Base-by-base conservation (phyloP, 257 asterid genomes). In the Primulina eburnea region DNA sequence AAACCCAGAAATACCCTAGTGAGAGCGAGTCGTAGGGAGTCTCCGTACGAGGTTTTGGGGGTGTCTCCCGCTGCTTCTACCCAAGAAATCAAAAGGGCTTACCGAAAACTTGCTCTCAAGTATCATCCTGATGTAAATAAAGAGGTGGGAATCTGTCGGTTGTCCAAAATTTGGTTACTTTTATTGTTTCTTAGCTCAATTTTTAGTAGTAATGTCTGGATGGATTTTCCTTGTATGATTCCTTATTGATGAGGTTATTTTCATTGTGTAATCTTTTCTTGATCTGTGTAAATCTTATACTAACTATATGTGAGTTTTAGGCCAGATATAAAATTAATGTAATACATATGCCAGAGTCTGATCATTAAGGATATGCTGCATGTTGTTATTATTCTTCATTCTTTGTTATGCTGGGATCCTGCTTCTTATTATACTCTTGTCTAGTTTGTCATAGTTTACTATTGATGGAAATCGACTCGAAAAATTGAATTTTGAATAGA, bases 61-160 rank as follows among this genome's bases (percentile, higher is more conserved):
- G 89, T 93, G 9, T 77, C 97, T 20, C 82, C 96, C 3, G 76
- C 92, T 28, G 92, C 96, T 32, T 78, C 99, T 12, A 76, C 87
- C 5, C 67, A 86, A 58, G 96, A 94, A 26, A 89, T 94, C 79
- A 94, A 90, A 71, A 84, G 92, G 85, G 96, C 97, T 37, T 90
- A 90, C 71, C 83, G 99, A 9, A 90, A 76, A 84, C 92, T 90
- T 64, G 99, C 97, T 76, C 89, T 94, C 2, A 87, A 94, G 85
- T 89, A 85, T 76, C 97, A 94, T 65, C 97, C 97, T 21, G 96
- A 94, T 86, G 97, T 90, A 16, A 94, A 90, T 75, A 94, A 94
- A 80, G 84, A 86, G 94, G 98, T 90, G 79, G 24, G 7, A 4
- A 50, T 71, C 55, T 43, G 34, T 37, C 52, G 10, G n/a, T 62